Percentiles rank a stretch among this genome's conserved stretches.
Conservation (phyloP, 306 rosid genomes). For the Adenanthera pavonina region DNA sequence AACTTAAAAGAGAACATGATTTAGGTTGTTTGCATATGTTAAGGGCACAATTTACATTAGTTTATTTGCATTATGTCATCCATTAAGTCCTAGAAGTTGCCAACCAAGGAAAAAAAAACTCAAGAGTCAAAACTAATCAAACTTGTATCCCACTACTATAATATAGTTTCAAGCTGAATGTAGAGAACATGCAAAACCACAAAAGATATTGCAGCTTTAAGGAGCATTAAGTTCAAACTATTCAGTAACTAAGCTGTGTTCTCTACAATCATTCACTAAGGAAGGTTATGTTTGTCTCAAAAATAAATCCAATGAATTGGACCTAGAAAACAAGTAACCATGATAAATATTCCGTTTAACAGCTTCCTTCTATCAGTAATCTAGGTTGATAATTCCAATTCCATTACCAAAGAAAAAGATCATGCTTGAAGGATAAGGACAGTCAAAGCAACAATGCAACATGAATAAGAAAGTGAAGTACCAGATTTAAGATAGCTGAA, state of each 20-base stretch:
- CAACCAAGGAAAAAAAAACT: slow-evolving; percentile 16
- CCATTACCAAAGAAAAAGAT: slow-evolving; percentile 1
- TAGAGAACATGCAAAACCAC: slow-evolving; percentile 30
- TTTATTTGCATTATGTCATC: background rate
- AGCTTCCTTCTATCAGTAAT: background rate
- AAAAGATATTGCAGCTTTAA: slow-evolving; percentile 12
- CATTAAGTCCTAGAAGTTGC: slow-evolving; percentile 22
- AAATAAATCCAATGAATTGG: slow-evolving; percentile 11
- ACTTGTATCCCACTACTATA: slow-evolving; percentile 20
- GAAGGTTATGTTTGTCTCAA: background rate
- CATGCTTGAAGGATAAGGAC: slow-evolving; percentile 25
- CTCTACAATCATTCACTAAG: slow-evolving; percentile 1
- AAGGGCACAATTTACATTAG: background rate
- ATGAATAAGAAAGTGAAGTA: slow-evolving; percentile 41
- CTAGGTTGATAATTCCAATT: slow-evolving; percentile 22
- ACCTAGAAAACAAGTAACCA: slow-evolving; percentile 10
- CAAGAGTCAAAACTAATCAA: slow-evolving; percentile 6
- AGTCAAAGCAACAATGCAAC: slow-evolving; percentile 30
- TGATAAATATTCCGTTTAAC: background rate
- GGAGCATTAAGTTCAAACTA: slow-evolving; percentile 9
- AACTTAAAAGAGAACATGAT: background rate
- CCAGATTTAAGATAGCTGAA: slow-evolving; percentile 85
- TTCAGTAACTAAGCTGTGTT: slow-evolving; percentile 11
- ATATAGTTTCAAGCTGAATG: slow-evolving; percentile 19
- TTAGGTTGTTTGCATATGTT: background rate